Base-by-base conservation (phyloP, 305 asterid genomes). In the Rubia balearica region DNA sequence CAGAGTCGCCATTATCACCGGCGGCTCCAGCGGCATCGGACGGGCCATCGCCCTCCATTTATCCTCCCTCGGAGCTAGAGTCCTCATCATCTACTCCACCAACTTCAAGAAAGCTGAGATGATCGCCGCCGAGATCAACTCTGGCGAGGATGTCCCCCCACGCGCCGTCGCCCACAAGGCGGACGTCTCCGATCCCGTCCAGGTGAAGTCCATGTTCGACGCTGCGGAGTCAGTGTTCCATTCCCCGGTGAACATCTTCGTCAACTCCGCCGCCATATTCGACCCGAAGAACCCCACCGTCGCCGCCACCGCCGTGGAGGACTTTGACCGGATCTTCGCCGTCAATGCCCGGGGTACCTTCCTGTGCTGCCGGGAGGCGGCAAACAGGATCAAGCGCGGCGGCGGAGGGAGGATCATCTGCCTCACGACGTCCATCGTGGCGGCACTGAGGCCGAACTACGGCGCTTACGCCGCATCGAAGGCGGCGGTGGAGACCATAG, bases 21-120 rank as follows among this genome's bases (percentile, higher is more conserved):
- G 97, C 64, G 88, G 84, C 13, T 90, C 97, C 1, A 84, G 96
- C 2, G 96, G 97, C 2, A 90, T 90, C 36, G 97, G 97, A 55
- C 79, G 81, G 21, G 83, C 82, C n/a, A 85, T 89, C 13, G 86
- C 91, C 36, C 79, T 87, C 65, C 96, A 87, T 49, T 67, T 89
- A 38, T 83, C 89, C 48, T 83, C 40, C 87, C 57, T 87, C 36
- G 96, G 90, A 49, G 89, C 96, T 53, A 83, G 73, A 16, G 46
- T 89, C 1, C 72, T 89, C 59, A 76, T 89, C 87, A 89, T 84
- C 75, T 89, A 84, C 79, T 45, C 81, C 69, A 77, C 95, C 83
- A 81, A 75, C 77, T 68, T 85, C 0, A 64, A 79, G n/a, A 80
- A 69, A 36, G 92, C 96, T 11, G 74, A 87, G 8, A 66, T 63